A percentile compares a stretch with the other conserved stretches of the same genome.
phyloP scores from a whole-genome alignment of 2,329 filamentous ascomycete species.

The Trichoderma simmonsii region DNA sequence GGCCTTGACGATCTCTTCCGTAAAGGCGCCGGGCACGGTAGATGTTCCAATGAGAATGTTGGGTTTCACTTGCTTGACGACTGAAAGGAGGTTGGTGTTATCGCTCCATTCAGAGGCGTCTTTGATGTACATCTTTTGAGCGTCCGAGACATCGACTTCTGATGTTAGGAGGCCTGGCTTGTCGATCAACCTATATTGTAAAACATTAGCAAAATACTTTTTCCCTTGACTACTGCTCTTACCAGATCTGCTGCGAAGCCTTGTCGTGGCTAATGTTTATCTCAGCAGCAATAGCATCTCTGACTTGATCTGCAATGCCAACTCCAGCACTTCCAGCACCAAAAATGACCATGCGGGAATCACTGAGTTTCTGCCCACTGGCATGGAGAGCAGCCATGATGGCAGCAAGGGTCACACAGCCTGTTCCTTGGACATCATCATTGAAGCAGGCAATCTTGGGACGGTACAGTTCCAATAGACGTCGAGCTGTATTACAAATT shows the following conservation, averaged over 20 bases:
- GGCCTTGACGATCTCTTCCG: conserved; percentile 66
- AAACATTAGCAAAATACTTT: too few relatives aligned
- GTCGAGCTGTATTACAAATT: conserved; percentile 48
- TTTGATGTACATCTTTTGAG: conserved; percentile 66
- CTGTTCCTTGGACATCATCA: conserved; percentile 86
- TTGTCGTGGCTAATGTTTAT: conserved; percentile 65
- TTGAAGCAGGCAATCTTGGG: conserved; percentile 80
- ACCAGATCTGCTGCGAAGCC: conserved; percentile 78
- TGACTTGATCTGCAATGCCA: conserved; percentile 81
- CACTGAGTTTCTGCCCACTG: conserved; percentile 60
- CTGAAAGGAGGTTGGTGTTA: conserved; percentile 58
- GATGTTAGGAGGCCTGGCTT: conserved; percentile 73
- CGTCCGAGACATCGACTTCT: conserved; percentile 59
- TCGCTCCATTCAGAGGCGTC: conserved; percentile 61
- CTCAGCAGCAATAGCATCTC: conserved; percentile 72
- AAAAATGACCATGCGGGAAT: conserved; percentile 71
- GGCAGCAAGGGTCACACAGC: conserved; percentile 80
- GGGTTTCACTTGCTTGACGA: conserved; percentile 69
- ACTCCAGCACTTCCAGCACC: conserved; percentile 79
- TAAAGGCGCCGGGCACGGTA: conserved; percentile 74
- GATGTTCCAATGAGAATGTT: conserved; percentile 83
- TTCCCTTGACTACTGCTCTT: conserved; percentile 19
- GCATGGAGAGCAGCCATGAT: conserved; percentile 75
- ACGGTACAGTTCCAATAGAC: conserved; percentile 73
- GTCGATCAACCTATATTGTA: conserved; percentile 64